These are phyloP conservation scores for Parmales sp. DNA, from an alignment of 108 stramenopile genomes.

Conservation along the genomic window DNA sequence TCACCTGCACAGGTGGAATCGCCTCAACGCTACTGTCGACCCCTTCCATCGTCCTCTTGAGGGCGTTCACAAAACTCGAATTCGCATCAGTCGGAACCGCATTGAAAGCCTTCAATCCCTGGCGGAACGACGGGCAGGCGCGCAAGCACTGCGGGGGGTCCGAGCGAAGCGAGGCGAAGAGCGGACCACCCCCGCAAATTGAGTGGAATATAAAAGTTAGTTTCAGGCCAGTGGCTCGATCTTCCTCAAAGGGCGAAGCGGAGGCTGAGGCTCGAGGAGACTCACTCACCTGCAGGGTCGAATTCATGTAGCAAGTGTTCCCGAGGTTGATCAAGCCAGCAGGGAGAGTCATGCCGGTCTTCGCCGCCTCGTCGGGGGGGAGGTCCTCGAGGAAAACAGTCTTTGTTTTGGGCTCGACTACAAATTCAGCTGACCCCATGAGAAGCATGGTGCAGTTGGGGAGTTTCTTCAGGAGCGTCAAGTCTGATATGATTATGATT, in stretches of 20 bases:
- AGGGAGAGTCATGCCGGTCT: conserved; percentile 62
- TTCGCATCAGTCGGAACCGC: no score
- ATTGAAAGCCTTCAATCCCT: conserved; percentile 46
- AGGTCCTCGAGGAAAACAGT: conserved; percentile 78
- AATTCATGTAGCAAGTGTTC: conserved; percentile 98
- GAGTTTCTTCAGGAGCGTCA: no score
- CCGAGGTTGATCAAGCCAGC: conserved; percentile 91
- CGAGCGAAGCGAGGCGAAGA: no score
- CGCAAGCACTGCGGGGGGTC: conserved; percentile 92
- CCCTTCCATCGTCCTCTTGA: conserved; percentile 43
- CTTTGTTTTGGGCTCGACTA: conserved; percentile 66
- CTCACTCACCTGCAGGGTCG: conserved; percentile 85
- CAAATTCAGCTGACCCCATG: conserved; percentile 89
- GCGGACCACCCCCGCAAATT: no score
- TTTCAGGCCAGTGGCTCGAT: no score
- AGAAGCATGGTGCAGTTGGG: no score
- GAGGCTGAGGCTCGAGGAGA: no score
- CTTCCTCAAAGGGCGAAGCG: no score
- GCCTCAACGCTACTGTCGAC: conserved; percentile 59
- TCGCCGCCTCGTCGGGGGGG: conserved; percentile 62
- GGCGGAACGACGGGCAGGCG: conserved; percentile 67
- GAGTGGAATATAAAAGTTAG: no score
- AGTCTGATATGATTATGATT: no score
- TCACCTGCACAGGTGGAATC: conserved; percentile 66
- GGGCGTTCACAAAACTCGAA: no score